These are phyloP conservation scores for Trichocladium antarcticum DNA, from an alignment of 495 filamentous ascomycete genomes.

Conservation along the genomic window DNA sequence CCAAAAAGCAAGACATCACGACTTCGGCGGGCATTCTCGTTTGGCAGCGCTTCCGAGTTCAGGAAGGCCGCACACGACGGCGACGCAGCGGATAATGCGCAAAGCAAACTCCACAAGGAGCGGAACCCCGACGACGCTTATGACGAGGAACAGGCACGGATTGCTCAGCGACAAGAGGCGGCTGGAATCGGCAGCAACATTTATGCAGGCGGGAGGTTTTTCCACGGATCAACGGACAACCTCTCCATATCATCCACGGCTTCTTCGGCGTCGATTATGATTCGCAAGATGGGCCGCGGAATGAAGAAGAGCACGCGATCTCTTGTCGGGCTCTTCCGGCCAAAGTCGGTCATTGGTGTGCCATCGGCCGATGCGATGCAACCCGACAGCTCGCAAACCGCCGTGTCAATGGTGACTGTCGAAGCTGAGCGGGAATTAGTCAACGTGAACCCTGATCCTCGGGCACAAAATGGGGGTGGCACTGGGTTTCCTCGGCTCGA, in stretches of 20 bases:
- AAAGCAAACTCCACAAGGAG: conserved; percentile 60
- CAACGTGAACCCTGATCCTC: conserved; percentile 62
- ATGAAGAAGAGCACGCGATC: conserved; percentile 88
- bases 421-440: conserved; percentile 84
- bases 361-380: conserved; percentile 54
- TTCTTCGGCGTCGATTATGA: conserved; percentile 97
- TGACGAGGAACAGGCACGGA: conserved; percentile 71
- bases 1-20: conserved; percentile 75
- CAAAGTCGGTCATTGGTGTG: conserved; percentile 78
- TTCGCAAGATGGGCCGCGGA: conserved; percentile 96
- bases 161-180: conserved; percentile 82
- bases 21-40: conserved; percentile 87
- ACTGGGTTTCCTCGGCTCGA: conserved; percentile 88
- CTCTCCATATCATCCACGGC: conserved; percentile 94
- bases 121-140: conserved; percentile 57
- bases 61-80: conserved; percentile 59
- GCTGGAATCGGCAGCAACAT: conserved; percentile 86
- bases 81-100: conserved; percentile 38
- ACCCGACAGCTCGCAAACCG: conserved; percentile 57
- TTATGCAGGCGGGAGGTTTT: conserved; percentile 80
- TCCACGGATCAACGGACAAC: conserved; percentile 89
- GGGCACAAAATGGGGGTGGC: conserved; percentile 55
- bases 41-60: conserved; percentile 90
- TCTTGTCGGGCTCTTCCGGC: conserved; percentile 87
- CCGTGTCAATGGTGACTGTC: conserved; percentile 89